Evolutionary conservation across 257 asterid species (phyloP), one percentile per base, ranked within the genome.

Genomic region (Haberlea rhodopensis): DNA sequence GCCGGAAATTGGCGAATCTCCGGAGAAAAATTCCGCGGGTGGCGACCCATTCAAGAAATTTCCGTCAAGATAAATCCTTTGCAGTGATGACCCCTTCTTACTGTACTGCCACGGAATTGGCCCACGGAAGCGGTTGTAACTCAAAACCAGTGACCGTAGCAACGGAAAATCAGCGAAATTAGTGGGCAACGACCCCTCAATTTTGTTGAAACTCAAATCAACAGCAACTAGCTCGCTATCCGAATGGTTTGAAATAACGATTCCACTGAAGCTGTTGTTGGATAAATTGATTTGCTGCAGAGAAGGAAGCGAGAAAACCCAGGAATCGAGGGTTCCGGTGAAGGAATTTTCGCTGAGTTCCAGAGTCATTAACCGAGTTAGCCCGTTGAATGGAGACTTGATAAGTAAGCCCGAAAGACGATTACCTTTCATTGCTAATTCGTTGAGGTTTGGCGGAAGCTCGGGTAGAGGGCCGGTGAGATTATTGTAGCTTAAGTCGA

Each of bases 401-500:
- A 76, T 48, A 1, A 92, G 82, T 0, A 73, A 29, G 31, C 95
- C 94, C 1, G 95, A 78, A 23, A 92, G 70, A 20, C 81, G 85
- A 65, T 92, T 92, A 5, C 85, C 81, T 63, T 85, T 92, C 1
- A 78, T 56, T 0, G 96, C 96, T 8, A 89, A 69, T 61, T 85
- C 88, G 69, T 74, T 73, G 16, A 91, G 77, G 59, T 82, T 84
- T 10, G 81, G 76, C 0, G 97, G 97, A 66, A 91, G 87, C 27
- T 66, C 66, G 5, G 95, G 97, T 68, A 91, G 66, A 15, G 86
- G 21, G 2, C 96, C 96, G 45, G 83, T 69, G 77, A 91, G 75
- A 49, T 76, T 82, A 75, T 91, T 91, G 83, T 71, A 89, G 74
- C 96, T 84, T 11, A 91, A 40, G 55, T 91, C 98, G 53, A 91